Evolutionary conservation across 2,329 filamentous ascomycete genomes (phyloP), one percentile per base, ranked within the genome.

Genomic region (Cercospora beticola): DNA sequence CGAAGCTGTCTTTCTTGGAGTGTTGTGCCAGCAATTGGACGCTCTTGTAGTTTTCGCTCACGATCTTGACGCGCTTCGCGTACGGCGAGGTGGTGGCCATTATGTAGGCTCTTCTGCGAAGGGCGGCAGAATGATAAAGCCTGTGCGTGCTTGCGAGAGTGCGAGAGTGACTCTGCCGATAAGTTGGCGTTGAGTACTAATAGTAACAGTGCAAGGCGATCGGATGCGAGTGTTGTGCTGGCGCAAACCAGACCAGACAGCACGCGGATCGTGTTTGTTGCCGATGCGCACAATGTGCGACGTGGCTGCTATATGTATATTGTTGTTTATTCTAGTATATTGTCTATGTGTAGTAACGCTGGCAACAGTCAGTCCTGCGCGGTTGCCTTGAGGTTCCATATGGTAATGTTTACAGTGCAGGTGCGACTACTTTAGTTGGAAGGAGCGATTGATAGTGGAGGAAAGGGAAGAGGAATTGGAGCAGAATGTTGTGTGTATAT

Each of bases 11-110:
- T 16, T 65, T 70, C 5, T 26, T 52, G 30, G 60, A 65, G 33
- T 43, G n/a, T 23, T 61, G 59, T 9, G 68, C 68, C n/a, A 70
- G 52, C 7, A 40, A 7, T 16, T 40, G 33, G 33, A 40, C 33
- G 14, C 33, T 31, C 31, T 64, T 64, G 46, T 26, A 18, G 23
- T 12, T 16, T 14, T 23, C 18, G 46, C 23, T n/a, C 49, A 56
- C 23, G 14, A 56, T 56, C 6, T 30, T 26, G 21, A 28, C 18
- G 7, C 49, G 49, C 23, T 28, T n/a, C 10, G 12, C 23, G 21
- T 8, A 26, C 10, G 49, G 23, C 16, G 49, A 16, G 7, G 49
- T 8, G 5, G 23, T 6, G 21, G 49, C 49, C 49, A 56, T 56
- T 7, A 26, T 56, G 23, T 3, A 16, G 12, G 14, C 12, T 3